Base-by-base conservation (phyloP, 2,329 filamentous ascomycete genomes). In the Colletotrichum tropicicola region DNA sequence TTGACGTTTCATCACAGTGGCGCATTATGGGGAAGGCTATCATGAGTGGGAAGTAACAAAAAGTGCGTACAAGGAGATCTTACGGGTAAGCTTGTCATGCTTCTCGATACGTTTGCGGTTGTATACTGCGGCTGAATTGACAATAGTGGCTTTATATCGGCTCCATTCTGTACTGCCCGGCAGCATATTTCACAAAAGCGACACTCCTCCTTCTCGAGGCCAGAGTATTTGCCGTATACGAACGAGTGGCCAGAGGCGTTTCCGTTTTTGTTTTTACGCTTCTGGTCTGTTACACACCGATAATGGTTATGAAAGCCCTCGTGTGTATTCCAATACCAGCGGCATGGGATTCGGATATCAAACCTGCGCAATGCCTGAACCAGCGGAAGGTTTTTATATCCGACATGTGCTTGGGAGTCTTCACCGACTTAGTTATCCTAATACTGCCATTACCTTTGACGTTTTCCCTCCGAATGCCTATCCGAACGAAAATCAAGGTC, bases 371-470 rank as follows among this genome's bases (percentile, higher is more conserved):
- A 1, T 56, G 49, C 7, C 6, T 61, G 1, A 61, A 56, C 23
- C 70, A 75, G 45, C 56, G 68, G 4, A 70, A 70, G 30, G 43
- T 79, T 2, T 79, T 78, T 54, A 68, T 74, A 6, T 68, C 71
- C 6, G 77, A 78, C 43, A 71, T 73, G 3, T 68, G 71, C 12
- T 54, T 77, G 12, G 74, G 71, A 28, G 68, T 74, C 13, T 17
- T 77, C 10, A 75, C 73, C 17, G 76, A 78, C 64, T 57, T 73
- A 7, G 69, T 74, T 21, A 74, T 78, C 15, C 68, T 78, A 12
- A 10, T 77, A 8, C 51, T 79, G 2, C 77, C 76, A 6, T 64
- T 77, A 3, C 69, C 72, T 0, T 56, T 78, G 59, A 73, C 70
- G 1, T 74, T 70, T 68, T 69, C 66, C 0, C 67, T 78, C 19